A percentile compares a stretch with the other conserved stretches of the same genome.
Conservation (phyloP, 2,329 filamentous ascomycete species). For the Diaporthe ampelina region DNA sequence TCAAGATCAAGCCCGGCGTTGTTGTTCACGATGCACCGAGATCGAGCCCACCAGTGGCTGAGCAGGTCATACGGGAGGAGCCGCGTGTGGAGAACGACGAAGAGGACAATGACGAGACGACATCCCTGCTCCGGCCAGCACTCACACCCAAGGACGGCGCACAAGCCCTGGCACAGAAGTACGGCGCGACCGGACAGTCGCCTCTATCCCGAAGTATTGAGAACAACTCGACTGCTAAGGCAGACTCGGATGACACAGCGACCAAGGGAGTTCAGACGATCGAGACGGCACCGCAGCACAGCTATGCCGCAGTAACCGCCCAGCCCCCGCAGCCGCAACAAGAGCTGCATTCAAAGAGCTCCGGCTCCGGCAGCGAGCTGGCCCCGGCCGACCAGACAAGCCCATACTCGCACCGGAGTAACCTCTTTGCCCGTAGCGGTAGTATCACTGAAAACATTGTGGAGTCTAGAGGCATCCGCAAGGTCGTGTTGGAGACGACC, state of each 20-base stretch:
- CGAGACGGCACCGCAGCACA: slow-evolving; percentile 41
- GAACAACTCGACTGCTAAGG: slow-evolving; percentile 45
- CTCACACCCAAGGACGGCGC: slow-evolving; percentile 75
- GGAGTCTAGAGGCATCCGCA: slow-evolving; percentile 80
- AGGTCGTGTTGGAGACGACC: slow-evolving; percentile 73
- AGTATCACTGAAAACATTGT: slow-evolving; percentile 86
- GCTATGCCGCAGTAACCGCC: slow-evolving; percentile 33
- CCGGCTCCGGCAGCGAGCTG: slow-evolving; percentile 42
- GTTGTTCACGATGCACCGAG: slow-evolving; percentile 43
- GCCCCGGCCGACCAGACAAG: slow-evolving; percentile 30
- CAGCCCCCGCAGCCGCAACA: slow-evolving; percentile 28
- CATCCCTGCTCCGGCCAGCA: slow-evolving; percentile 62
- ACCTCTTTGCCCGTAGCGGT: slow-evolving; percentile 72
- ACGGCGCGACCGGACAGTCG: slow-evolving; percentile 59
- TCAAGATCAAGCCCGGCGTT: slow-evolving; percentile 73
- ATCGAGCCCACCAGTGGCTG: slow-evolving; percentile 44
- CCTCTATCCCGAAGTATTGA: slow-evolving; percentile 34
- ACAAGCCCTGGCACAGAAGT: slow-evolving; percentile 69
- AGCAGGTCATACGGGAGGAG: slow-evolving; percentile 42
- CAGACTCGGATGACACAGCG: slow-evolving; percentile 40
- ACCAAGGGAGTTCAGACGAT: slow-evolving; percentile 47
- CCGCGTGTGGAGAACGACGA: slow-evolving; percentile 42
- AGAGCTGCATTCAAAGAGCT: slow-evolving; percentile 35
- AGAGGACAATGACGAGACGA: slow-evolving; percentile 55
- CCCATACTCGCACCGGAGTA: slow-evolving; percentile 37